Evolutionary conservation across 805 yeast species (phyloP).

Genomic region (Yamadazyma sp.): DNA sequence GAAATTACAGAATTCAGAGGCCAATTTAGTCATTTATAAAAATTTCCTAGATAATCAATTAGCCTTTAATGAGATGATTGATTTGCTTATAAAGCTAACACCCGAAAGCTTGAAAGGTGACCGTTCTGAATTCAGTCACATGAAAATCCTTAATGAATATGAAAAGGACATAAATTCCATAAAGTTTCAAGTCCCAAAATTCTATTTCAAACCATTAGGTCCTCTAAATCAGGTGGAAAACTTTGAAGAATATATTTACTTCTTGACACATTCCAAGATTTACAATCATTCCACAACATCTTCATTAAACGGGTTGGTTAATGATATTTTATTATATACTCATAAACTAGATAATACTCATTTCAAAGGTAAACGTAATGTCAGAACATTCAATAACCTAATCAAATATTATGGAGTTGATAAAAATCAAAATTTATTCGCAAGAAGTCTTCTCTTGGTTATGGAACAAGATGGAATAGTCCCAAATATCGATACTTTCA

Average conservation of each 20-base stretch:
- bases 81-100: slow-evolving; percentile 26
- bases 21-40: slow-evolving; percentile 17
- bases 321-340: slow-evolving; percentile 36
- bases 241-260: slow-evolving; percentile 34
- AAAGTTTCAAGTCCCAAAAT: slow-evolving; percentile 17
- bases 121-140: slow-evolving; percentile 11
- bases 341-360: slow-evolving; percentile 31
- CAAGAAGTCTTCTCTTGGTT: slow-evolving; percentile 35
- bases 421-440: slow-evolving; percentile 39
- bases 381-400: slow-evolving; percentile 36
- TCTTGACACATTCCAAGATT: slow-evolving; percentile 32
- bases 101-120: slow-evolving; percentile 26
- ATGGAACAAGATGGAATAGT: slow-evolving; percentile 40
- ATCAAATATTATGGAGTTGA: slow-evolving; percentile 39
- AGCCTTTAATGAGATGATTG: slow-evolving; percentile 31
- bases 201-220: slow-evolving; percentile 31
- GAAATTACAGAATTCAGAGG: slow-evolving; percentile 18
- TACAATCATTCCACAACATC: slow-evolving; percentile 32
- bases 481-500: slow-evolving; percentile 41
- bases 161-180: slow-evolving; percentile 5
- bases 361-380: slow-evolving; percentile 29
- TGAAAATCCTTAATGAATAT: slow-evolving; percentile 15
- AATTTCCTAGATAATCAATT: slow-evolving; percentile 26
- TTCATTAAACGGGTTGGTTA: slow-evolving; percentile 31
- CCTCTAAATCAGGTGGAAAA: slow-evolving; percentile 26